These are phyloP conservation scores for Stephanodiscus triporus DNA, from an alignment of 108 stramenopile species.

Conservation along the genomic window DNA sequence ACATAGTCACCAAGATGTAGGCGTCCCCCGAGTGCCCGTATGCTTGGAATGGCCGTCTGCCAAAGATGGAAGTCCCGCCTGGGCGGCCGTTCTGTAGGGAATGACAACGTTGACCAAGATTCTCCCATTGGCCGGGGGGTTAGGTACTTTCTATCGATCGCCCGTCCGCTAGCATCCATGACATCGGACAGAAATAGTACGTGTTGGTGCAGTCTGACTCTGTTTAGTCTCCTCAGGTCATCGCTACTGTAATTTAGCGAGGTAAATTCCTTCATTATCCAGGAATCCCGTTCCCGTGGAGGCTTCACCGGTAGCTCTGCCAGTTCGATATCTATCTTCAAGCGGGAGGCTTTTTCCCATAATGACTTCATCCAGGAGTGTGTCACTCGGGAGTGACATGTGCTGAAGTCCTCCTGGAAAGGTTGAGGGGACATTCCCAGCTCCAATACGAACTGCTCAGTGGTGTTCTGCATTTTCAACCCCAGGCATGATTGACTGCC, in stretches of 20 bases:
- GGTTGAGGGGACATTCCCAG: slow-evolving; percentile 17
- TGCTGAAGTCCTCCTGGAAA: not conserved
- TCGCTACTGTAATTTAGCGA: not conserved
- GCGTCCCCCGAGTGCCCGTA: too few species aligned
- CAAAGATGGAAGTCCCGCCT: too few species aligned
- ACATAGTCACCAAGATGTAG: too few species aligned
- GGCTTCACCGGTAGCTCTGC: not conserved
- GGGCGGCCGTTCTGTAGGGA: too few species aligned
- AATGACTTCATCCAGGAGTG: not conserved
- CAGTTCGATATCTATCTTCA: not conserved
- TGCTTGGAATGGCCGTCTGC: too few species aligned
- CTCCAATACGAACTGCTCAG: not conserved
- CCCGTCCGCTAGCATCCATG: not conserved
- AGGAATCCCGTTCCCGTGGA: slow-evolving; percentile 11
- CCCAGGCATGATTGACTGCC: slow-evolving; percentile 1
- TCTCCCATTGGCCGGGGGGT: too few species aligned
- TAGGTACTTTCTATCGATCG: not conserved
- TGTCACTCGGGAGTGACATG: not conserved
- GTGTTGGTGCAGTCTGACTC: not conserved
- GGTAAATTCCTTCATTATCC: slow-evolving; percentile 11
- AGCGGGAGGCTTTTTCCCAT: slow-evolving; percentile 11
- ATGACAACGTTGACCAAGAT: too few species aligned
- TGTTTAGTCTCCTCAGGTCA: slow-evolving; percentile 6
- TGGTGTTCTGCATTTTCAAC: not conserved
- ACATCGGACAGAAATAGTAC: slow-evolving; percentile 16